Evolutionary conservation across 2,329 filamentous ascomycete species (phyloP), one percentile per base, ranked within the genome.

Genomic region (Hypoxylon sp.): DNA sequence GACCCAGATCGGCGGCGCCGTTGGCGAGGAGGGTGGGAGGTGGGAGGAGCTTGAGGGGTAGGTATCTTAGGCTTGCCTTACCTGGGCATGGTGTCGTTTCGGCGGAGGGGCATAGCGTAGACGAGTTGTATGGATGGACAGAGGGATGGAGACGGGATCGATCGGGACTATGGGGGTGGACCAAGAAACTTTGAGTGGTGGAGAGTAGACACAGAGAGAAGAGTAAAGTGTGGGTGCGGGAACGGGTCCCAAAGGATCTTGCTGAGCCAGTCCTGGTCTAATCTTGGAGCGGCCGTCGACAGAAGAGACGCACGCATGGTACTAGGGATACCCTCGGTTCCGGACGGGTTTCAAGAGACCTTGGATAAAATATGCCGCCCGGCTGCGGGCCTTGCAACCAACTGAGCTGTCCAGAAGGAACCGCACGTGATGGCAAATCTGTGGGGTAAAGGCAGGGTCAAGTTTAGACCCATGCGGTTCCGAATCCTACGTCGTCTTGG

Each of bases 1-100:
- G 59, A 26, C 47, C 58, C 41, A 49, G 56, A 64, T 67, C 57
- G 53, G 60, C 59, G 28, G 28, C 44, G 30, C 22, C 30, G 53
- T 52, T 64, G 53, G 64, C 58, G 55, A 59, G 53, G 37, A 43
- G 13, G 43, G 37, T 19, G 24, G 22, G 13, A 17, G 46, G 7
- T 6, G 24, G 43, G 22, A n/a, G 30, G n/a, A 1, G n/a, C 19
- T 32, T 44, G 30, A 39, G 37, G 50, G 57, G 37, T 41, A 19
- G 17, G 51, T 54, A 49, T 37, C 59, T 53, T 20, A 6, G 26
- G n/a, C 26, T 26, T 62, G 51, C 32, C 53, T 19, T 19, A 24
- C 19, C 24, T 39, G 8, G 59, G 49, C 26, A 54, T 54, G 44
- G 49, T 47, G n/a, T 51, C 54, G 37, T 30, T 41, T 41, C 37